phyloP scores from a whole-genome alignment of 192 early-diverging fungal genomes.

The Mortierella alpina region DNA sequence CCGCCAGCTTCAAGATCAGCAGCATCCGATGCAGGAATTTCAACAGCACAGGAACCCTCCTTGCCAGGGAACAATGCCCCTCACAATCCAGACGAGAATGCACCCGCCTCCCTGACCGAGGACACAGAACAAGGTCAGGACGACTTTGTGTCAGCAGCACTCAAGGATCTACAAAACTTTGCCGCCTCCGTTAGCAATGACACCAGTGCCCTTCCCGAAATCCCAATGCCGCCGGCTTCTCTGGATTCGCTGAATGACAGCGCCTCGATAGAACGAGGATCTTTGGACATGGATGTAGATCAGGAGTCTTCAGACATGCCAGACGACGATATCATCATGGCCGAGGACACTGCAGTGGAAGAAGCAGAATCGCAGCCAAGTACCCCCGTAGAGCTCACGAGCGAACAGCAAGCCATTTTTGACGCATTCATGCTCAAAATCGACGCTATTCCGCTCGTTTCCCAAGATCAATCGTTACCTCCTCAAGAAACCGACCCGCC shows the following conservation, averaged over 20 bases:
- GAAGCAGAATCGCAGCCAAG: background rate
- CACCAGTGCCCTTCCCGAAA: background rate
- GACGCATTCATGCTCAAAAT: conserved; percentile 24
- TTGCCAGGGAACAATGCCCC: background rate
- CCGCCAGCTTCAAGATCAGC: background rate
- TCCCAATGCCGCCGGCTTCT: too few species aligned
- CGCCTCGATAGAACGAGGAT: background rate
- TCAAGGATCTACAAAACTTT: conserved; percentile 37
- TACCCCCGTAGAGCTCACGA: background rate
- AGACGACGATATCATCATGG: background rate
- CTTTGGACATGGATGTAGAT: conserved; percentile 6
- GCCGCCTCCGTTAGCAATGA: conserved; percentile 16
- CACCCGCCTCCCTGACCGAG: background rate
- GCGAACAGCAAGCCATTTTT: conserved; percentile 26
- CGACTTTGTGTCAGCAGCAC: conserved; percentile 15
- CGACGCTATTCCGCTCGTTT: conserved; percentile 19
- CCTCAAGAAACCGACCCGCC: background rate
- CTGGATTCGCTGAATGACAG: background rate
- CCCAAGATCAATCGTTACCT: conserved; percentile 18
- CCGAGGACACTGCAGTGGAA: too few species aligned
- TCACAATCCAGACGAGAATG: background rate
- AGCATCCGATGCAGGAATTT: background rate
- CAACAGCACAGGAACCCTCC: background rate
- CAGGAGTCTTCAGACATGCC: background rate
- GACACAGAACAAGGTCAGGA: conserved; percentile 1